Conservation (phyloP, 2,329 filamentous ascomycete species). For the Cladosporium halotolerans region DNA sequence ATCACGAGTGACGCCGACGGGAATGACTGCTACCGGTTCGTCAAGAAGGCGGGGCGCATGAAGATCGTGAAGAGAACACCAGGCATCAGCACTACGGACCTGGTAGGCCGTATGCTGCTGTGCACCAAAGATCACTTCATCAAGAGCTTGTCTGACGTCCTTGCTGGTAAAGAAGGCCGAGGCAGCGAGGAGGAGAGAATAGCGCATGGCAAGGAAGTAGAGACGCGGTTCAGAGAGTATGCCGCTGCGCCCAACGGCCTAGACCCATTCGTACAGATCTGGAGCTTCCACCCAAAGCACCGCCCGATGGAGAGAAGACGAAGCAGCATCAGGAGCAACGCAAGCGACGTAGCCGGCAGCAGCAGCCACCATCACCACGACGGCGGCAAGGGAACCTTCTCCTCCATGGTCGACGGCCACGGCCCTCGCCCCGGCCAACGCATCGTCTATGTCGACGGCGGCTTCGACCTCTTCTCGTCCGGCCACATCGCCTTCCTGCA, state of each 20-base stretch:
- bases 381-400: conserved; percentile 57
- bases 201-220: conserved; percentile 60
- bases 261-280: conserved; percentile 73
- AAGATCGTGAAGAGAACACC: conserved; percentile 95
- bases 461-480: conserved; percentile 93
- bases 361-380: conserved; percentile 37
- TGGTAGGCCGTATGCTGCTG: conserved; percentile 95
- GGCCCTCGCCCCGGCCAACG: conserved; percentile 69
- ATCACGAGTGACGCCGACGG: conserved; percentile 91
- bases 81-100: conserved; percentile 91
- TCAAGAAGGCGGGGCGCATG: conserved; percentile 89
- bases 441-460: conserved; percentile 91
- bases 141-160: conserved; percentile 56
- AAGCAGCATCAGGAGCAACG: neutral
- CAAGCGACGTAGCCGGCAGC: conserved; percentile 12
- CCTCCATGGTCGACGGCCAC: conserved; percentile 63
- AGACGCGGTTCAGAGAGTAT: conserved; percentile 73
- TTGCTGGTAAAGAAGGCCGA: conserved; percentile 66
- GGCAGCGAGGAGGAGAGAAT: conserved; percentile 63
- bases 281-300: conserved; percentile 57
- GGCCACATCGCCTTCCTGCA: conserved; percentile 94
- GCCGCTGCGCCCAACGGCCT: conserved; percentile 79
- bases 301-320: conserved; percentile 10
- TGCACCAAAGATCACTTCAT: conserved; percentile 96
- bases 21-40: conserved; percentile 95